Evolutionary conservation across 2,329 filamentous ascomycete species (phyloP).

Genomic region (Aureobasidium melanogenum): DNA sequence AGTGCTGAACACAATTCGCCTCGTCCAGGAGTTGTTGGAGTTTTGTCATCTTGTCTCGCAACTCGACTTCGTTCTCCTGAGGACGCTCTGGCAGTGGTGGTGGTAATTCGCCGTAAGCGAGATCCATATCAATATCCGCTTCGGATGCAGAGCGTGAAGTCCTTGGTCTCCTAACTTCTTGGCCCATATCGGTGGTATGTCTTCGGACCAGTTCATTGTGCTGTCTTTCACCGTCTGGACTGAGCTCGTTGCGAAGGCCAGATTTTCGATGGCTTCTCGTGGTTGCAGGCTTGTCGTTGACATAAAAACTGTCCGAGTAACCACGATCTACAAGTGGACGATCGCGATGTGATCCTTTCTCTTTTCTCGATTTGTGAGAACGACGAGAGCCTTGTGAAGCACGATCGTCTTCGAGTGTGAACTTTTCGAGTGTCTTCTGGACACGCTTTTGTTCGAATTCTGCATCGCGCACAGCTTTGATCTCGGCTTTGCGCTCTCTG

Average conservation of each 20-base stretch:
- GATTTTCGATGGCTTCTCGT: slow-evolving; percentile 20
- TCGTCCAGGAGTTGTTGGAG: slow-evolving; percentile 76
- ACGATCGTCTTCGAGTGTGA: slow-evolving; percentile 22
- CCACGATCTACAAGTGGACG: slow-evolving; percentile 35
- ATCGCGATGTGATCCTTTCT: slow-evolving; percentile 11
- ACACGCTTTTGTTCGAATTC: slow-evolving; percentile 49
- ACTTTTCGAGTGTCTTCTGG: slow-evolving; percentile 42
- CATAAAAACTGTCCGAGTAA: slow-evolving; percentile 37
- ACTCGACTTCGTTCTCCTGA: slow-evolving; percentile 44
- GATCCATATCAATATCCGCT: slow-evolving; percentile 70
- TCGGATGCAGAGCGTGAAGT: slow-evolving; percentile 29
- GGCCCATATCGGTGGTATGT: slow-evolving; percentile 27
- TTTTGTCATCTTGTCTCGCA: slow-evolving; percentile 60
- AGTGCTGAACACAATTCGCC: slow-evolving; percentile 80
- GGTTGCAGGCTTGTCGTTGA: slow-evolving; percentile 26
- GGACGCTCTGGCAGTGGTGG: slow-evolving; percentile 50
- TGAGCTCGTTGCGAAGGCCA: slow-evolving; percentile 22
- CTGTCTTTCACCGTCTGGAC: slow-evolving; percentile 20
- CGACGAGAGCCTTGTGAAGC: slow-evolving; percentile 20
- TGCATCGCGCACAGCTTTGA: slow-evolving; percentile 61
- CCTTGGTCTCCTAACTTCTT: neutral
- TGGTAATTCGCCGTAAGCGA: slow-evolving; percentile 80
- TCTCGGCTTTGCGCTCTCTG: slow-evolving; percentile 74
- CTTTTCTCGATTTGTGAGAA: slow-evolving; percentile 8
- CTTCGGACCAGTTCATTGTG: slow-evolving; percentile 33